Evolutionary conservation across 2,329 filamentous ascomycete species (phyloP).

Genomic region (Tolypocladium cylindrosporum): DNA sequence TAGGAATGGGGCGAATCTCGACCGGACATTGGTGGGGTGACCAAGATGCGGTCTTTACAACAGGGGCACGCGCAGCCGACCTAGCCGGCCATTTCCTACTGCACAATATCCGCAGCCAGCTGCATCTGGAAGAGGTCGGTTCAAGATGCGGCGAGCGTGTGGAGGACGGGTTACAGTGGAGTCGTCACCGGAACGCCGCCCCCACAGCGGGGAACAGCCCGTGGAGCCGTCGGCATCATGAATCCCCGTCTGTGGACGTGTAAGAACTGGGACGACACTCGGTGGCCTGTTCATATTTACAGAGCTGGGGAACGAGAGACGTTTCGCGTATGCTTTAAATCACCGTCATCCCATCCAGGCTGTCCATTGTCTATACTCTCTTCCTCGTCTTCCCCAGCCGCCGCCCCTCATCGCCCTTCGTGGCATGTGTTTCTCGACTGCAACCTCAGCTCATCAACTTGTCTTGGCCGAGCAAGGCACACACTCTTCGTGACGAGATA

Average conservation of each 20-base stretch:
- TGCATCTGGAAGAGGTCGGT: no score
- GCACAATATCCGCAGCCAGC: no score
- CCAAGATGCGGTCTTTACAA: no score
- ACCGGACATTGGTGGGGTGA: not conserved
- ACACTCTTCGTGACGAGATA: not conserved
- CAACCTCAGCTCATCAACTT: not conserved
- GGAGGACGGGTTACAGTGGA: not conserved
- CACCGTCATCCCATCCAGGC: not conserved
- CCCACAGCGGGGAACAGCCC: not conserved
- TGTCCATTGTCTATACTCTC: not conserved
- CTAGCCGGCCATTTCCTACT: no score
- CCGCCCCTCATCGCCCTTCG: not conserved
- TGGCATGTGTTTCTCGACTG: not conserved
- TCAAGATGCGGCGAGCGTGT: no score
- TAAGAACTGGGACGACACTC: not conserved
- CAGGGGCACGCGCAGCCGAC: no score
- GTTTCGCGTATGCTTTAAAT: no score
- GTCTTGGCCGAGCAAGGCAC: not conserved
- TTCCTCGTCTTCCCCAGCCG: not conserved
- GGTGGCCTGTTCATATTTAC: no score
- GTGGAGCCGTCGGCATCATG: not conserved
- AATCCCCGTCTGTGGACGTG: conserved; percentile 1
- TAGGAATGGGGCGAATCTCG: not conserved
- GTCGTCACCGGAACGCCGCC: not conserved
- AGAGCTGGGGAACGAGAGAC: not conserved